A percentile compares a stretch with the other conserved stretches of the same genome.
Conservation (phyloP, 768 basidiomycete genomes). For the Leucosporidium creatinivorum region DNA sequence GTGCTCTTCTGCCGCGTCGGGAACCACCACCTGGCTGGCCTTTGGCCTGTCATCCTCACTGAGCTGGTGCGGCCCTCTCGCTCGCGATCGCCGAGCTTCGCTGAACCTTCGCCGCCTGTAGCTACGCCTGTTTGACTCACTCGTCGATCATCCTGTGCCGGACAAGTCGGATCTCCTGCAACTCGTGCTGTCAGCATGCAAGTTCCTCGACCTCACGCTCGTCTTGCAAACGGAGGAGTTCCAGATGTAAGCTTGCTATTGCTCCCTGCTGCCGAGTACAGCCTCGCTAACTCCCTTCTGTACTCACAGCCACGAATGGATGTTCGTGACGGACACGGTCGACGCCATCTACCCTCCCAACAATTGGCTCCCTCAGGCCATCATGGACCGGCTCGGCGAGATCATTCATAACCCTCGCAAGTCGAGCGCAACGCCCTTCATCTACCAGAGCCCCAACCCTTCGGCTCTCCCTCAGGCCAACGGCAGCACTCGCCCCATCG, state of each 20-base stretch:
- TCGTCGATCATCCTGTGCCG: constrained; percentile 59
- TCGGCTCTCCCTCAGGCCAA: neutral
- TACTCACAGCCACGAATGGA: constrained; percentile 75
- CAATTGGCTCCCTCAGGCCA: constrained; percentile 70
- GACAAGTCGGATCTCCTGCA: constrained; percentile 81
- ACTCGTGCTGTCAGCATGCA: constrained; percentile 79
- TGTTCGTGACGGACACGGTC: constrained; percentile 94
- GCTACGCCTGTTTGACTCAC: constrained; percentile 85
- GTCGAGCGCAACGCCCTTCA: neutral
- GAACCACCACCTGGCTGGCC: constrained; percentile 81
- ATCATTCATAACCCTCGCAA: constrained; percentile 41
- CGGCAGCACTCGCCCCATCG: neutral
- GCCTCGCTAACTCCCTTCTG: neutral
- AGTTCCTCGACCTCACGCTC: constrained; percentile 86
- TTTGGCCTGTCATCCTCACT: constrained; percentile 92
- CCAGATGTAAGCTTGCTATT: constrained; percentile 62
- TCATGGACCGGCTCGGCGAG: constrained; percentile 85
- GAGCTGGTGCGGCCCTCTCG: constrained; percentile 59
- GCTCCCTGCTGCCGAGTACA: neutral
- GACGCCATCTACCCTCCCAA: constrained; percentile 87
- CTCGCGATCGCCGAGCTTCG: neutral
- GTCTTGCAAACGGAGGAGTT: constrained; percentile 94
- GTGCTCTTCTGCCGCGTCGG: constrained; percentile 84
- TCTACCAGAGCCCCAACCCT: neutral
- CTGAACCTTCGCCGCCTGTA: constrained; percentile 38